Evolutionary conservation across 305 asterid species (phyloP).

Genomic region (Fraxinus albicans): DNA sequence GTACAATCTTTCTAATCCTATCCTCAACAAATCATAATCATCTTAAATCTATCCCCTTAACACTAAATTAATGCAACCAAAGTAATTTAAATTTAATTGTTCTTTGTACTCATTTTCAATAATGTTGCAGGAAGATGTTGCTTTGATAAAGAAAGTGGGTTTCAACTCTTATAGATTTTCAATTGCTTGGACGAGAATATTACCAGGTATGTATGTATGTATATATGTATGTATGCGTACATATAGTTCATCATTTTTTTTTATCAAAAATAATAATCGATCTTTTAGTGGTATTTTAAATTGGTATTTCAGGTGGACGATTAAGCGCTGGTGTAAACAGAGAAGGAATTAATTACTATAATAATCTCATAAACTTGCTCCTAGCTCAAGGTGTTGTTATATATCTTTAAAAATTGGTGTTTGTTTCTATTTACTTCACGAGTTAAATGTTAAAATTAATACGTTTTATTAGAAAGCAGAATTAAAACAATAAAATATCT

Average conservation of each 20-base stretch:
- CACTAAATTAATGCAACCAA: too few species aligned
- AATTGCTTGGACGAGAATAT: slow-evolving; percentile 25
- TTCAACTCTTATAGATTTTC: slow-evolving; percentile 20
- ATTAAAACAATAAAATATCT: too few species aligned
- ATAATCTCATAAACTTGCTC: slow-evolving; percentile 4
- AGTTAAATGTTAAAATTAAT: too few species aligned
- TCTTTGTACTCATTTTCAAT: neutral
- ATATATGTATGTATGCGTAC: too few species aligned
- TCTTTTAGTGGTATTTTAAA: neutral
- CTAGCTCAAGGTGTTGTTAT: neutral
- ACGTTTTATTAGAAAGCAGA: too few species aligned
- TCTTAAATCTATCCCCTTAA: too few species aligned
- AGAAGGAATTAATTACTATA: slow-evolving; percentile 19
- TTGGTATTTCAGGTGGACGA: slow-evolving; percentile 14
- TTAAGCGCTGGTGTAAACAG: neutral
- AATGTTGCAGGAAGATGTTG: neutral
- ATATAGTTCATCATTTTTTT: too few species aligned
- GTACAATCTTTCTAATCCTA: too few species aligned
- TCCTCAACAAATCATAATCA: too few species aligned
- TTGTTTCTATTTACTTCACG: too few species aligned
- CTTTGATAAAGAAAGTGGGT: neutral
- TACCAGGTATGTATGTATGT: slow-evolving; percentile 2
- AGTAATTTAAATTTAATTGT: too few species aligned
- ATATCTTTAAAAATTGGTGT: too few species aligned
- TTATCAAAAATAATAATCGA: neutral